Evolutionary conservation across 2,329 filamentous ascomycete species (phyloP).

Genomic region (Thielaviopsis ethacetica): DNA sequence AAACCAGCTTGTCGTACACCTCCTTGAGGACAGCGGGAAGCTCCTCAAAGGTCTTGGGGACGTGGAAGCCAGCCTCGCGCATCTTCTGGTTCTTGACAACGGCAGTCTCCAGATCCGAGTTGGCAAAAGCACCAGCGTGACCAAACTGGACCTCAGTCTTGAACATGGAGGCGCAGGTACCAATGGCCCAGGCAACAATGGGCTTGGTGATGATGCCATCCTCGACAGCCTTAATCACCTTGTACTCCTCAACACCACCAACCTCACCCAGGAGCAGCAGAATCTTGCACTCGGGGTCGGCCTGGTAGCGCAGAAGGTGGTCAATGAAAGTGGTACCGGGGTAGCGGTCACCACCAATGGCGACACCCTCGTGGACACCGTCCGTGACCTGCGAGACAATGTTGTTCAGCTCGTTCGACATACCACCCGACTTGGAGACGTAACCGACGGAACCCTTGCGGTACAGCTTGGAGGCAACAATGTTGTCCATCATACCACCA

Average conservation of each 20-base stretch:
- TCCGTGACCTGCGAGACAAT: constrained; percentile 93
- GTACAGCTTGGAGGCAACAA: constrained; percentile 99
- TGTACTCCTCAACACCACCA: constrained; percentile 98
- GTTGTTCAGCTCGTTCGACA: constrained; percentile 99
- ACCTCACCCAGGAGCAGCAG: constrained; percentile 92
- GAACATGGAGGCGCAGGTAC: constrained; percentile 98
- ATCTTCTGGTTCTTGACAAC: constrained; percentile 94
- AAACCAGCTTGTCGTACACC: constrained; percentile 81
- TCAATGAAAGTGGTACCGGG: constrained; percentile 99
- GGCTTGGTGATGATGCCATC: constrained; percentile 91
- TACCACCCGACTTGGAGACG: constrained; percentile 98
- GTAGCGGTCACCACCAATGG: constrained; percentile 98
- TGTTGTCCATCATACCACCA: constrained; percentile 99
- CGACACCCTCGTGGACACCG: constrained; percentile 97
- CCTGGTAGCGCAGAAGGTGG: constrained; percentile 90
- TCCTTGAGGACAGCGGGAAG: constrained; percentile 59
- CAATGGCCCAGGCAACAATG: constrained; percentile 97
- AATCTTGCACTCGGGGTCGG: constrained; percentile 95
- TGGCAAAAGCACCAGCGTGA: constrained; percentile 95
- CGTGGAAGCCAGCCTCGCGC: constrained; percentile 85
- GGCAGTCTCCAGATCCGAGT: constrained; percentile 97
- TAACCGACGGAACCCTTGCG: constrained; percentile 97
- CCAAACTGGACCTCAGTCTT: constrained; percentile 99
- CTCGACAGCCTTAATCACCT: constrained; percentile 97
- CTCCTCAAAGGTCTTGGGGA: constrained; percentile 94